Percentiles rank a stretch among this genome's conserved stretches.
Evolutionary conservation across 2,329 filamentous ascomycete genomes (phyloP).

Genomic region (Phyllosticta ampelicida): DNA sequence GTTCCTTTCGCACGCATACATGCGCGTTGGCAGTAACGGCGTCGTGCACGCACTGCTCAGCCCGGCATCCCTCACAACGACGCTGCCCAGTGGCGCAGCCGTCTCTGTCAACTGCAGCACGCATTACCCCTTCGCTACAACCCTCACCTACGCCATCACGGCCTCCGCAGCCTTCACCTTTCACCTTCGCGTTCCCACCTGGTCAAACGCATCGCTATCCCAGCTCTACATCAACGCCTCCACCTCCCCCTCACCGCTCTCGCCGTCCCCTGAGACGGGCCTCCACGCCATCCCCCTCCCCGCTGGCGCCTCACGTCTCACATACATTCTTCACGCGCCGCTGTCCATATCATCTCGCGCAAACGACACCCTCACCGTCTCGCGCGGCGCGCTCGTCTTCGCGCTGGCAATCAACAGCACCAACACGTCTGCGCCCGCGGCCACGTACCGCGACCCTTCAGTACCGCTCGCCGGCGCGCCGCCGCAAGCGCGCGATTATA

Average conservation of each 20-base stretch:
- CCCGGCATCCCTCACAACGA: constrained; percentile 33
- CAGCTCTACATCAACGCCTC: constrained; percentile 6
- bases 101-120: constrained; percentile 39
- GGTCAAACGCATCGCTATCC: constrained; percentile 22
- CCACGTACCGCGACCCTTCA: constrained; percentile 10
- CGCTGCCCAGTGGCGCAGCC: constrained; percentile 19
- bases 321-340: constrained; percentile 24
- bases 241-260: constrained; percentile 12
- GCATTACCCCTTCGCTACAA: constrained; percentile 38
- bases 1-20: constrained; percentile 38
- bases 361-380: constrained; percentile 29
- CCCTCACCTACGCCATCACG: constrained; percentile 31
- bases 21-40: constrained; percentile 31
- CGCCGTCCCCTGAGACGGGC: constrained; percentile 26
- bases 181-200: constrained; percentile 36
- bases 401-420: constrained; percentile 22
- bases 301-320: constrained; percentile 24
- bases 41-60: constrained; percentile 42
- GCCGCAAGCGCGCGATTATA: constrained; percentile 18
- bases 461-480: constrained; percentile 13
- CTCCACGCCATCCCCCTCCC: constrained; percentile 28
- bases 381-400: constrained; percentile 28
- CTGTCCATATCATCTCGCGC: constrained; percentile 15
- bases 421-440: constrained; percentile 16
- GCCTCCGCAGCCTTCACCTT: constrained; percentile 31